A percentile compares a stretch with the other conserved stretches of the same genome.
These are phyloP conservation scores for Emericellopsis terricola DNA, from an alignment of 495 filamentous ascomycete genomes.

Conservation along the genomic window DNA sequence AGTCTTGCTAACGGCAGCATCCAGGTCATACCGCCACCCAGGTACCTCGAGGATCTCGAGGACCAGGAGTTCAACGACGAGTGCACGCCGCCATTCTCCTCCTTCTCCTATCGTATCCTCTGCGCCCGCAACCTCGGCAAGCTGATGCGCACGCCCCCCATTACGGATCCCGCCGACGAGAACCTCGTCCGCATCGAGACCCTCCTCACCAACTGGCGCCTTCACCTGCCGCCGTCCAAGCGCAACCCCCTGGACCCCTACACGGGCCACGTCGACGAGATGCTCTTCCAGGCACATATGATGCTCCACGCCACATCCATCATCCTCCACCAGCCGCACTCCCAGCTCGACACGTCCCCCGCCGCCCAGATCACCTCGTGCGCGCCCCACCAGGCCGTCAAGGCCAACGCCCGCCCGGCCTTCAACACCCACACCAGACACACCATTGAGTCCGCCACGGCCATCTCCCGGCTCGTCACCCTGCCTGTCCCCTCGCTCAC, in stretches of 20 bases:
- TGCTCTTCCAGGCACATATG: conserved; percentile 86
- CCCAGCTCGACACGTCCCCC: conserved; percentile 36
- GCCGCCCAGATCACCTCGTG: conserved; percentile 37
- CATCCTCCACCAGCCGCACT: conserved; percentile 55
- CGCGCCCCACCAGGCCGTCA: conserved; percentile 33
- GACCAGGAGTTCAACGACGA: conserved; percentile 44
- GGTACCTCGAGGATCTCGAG: conserved; percentile 52
- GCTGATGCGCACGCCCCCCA: conserved; percentile 39
- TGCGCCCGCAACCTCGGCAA: conserved; percentile 57
- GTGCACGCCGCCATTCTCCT: conserved; percentile 56
- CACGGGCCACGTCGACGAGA: conserved; percentile 59
- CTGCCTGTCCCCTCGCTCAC: conserved; percentile 47
- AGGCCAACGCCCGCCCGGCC: conserved; percentile 44
- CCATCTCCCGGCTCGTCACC: conserved; percentile 59
- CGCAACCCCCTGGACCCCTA: conserved; percentile 42
- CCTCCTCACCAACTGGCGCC: conserved; percentile 62
- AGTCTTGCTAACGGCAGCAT: conserved; percentile 3
- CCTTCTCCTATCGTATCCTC: conserved; percentile 60
- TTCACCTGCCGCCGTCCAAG: conserved; percentile 65
- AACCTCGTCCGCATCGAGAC: conserved; percentile 44
- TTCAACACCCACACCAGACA: conserved; percentile 63
- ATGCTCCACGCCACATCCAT: conserved; percentile 56
- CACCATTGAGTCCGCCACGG: conserved; percentile 57
- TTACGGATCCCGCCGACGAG: conserved; percentile 24
- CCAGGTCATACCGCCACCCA: conserved; percentile 42